Conservation (phyloP, 352 stramenopile genomes). For the Phytophthora chlamydospora region DNA sequence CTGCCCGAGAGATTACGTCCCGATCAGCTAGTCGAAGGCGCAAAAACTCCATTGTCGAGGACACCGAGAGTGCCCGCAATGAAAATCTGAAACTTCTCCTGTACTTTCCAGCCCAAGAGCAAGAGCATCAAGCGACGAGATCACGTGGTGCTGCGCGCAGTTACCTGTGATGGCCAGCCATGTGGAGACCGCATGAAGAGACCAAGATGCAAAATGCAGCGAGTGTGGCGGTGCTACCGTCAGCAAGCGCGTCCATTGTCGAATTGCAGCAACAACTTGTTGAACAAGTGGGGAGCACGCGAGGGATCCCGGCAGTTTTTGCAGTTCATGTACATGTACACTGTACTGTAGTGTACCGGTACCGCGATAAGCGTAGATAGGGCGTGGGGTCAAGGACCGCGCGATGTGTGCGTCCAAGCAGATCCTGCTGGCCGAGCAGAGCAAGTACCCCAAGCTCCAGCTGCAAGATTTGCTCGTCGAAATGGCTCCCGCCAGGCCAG, state of each 20-base stretch:
- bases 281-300: background rate
- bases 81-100: too few species aligned
- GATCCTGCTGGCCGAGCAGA: constrained; percentile 24
- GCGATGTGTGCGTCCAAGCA: constrained; percentile 23
- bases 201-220: constrained; percentile 10
- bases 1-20: too few species aligned
- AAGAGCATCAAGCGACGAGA: constrained; percentile 2
- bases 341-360: too few species aligned
- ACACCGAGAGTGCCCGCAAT: too few species aligned
- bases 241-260: constrained; percentile 9
- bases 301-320: background rate
- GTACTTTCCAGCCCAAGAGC: background rate
- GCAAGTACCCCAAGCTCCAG: constrained; percentile 30
- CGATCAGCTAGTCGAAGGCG: too few species aligned
- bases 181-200: constrained; percentile 4
- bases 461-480: constrained; percentile 28
- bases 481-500: constrained; percentile 14
- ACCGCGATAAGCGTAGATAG: constrained; percentile 10
- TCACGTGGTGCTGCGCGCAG: background rate
- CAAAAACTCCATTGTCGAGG: too few species aligned
- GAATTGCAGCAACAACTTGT: background rate
- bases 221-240: background rate
- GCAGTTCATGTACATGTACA: background rate
- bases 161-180: constrained; percentile 7
- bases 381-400: constrained; percentile 9